Evolutionary conservation across 148 eudicot genomes (phyloP), one percentile per base, ranked within the genome.

Genomic region (Chenopodium album): DNA sequence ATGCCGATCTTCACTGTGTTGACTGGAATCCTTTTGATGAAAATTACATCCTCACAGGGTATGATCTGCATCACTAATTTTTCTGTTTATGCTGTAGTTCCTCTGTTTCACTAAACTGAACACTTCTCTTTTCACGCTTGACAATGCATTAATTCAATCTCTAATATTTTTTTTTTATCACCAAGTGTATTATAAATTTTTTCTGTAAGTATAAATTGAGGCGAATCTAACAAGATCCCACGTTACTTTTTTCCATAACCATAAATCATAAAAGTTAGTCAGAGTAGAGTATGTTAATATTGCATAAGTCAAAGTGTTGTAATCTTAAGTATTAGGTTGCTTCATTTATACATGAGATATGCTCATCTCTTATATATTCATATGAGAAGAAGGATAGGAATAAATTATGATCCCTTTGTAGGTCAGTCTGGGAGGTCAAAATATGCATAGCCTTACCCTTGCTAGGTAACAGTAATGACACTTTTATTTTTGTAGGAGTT

Each of bases 1-100:
- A 89, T 85, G 94, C 99, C 78, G 99, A 95, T 90, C 93, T 95
- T 84, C 99, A 95, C 77, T 95, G 98, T 83, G 98, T 95, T 76
- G 99, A 95, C 88, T 95, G 99, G 99, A 95, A 90, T 82, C 93
- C 99, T 68, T 90, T 89, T 80, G 94, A 95, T 88, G 91, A 89
- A 81, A 92, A 95, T 83, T 88, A 88, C 76, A 95, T 95, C 54
- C 80, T 95, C 71, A 95, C 99, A 47, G 99, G 99, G 99, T 95
- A 93, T 79, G 81, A 74, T 78, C 46, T 46, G 73, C 46, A 22
- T 46, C 76, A 19, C 70, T 54, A 50, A 41, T 6, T 41, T 83
- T 71, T 81, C 26, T 23, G n/a, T 73, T 79, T 34, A 17, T 41
- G 48, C 14, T 74, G 44, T 41, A 41, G 7, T 41, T 41, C 44